Percentiles rank a stretch among this genome's conserved stretches.
Conservation (phyloP, 2,329 filamentous ascomycete species). For the Ascochyta koolunga region DNA sequence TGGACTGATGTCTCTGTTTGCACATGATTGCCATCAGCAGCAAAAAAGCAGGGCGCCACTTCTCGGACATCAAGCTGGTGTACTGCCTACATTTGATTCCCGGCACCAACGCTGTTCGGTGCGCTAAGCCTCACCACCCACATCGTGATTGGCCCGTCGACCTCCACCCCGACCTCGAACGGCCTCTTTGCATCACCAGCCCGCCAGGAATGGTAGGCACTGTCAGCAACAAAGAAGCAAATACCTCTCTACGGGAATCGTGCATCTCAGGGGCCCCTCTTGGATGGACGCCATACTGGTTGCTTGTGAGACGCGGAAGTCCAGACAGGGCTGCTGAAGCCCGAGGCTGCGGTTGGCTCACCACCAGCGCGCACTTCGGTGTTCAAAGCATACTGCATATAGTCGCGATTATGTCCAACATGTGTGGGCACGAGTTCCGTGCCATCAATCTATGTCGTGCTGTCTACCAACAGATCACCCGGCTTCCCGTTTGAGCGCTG, state of each 20-base stretch:
- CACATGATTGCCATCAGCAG: neutral
- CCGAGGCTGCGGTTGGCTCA: constrained; percentile 20
- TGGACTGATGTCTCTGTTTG: neutral
- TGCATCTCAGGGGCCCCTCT: constrained; percentile 14
- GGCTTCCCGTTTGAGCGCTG: constrained; percentile 16
- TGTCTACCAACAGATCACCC: constrained; percentile 10
- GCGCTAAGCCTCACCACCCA: constrained; percentile 9
- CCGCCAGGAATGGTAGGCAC: constrained; percentile 1
- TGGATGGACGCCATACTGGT: constrained; percentile 4
- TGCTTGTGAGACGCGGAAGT: constrained; percentile 15
- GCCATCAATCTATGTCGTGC: constrained; percentile 8
- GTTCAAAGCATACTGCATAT: constrained; percentile 12
- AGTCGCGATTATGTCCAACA: constrained; percentile 9
- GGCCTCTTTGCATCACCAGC: neutral
- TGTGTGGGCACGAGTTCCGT: neutral
- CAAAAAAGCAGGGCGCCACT: constrained; percentile 1
- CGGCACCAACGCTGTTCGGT: constrained; percentile 12
- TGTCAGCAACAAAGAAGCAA: constrained; percentile 16
- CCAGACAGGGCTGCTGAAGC: constrained; percentile 13
- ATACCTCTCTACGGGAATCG: constrained; percentile 11
- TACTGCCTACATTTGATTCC: constrained; percentile 10
- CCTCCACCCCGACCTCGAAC: constrained; percentile 1
- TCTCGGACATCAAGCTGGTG: constrained; percentile 11
- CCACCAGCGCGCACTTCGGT: constrained; percentile 12
- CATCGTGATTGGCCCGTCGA: constrained; percentile 1